Base-by-base conservation (phyloP, 192 early-diverging fungal genomes). In the Coemansia pectinata region DNA sequence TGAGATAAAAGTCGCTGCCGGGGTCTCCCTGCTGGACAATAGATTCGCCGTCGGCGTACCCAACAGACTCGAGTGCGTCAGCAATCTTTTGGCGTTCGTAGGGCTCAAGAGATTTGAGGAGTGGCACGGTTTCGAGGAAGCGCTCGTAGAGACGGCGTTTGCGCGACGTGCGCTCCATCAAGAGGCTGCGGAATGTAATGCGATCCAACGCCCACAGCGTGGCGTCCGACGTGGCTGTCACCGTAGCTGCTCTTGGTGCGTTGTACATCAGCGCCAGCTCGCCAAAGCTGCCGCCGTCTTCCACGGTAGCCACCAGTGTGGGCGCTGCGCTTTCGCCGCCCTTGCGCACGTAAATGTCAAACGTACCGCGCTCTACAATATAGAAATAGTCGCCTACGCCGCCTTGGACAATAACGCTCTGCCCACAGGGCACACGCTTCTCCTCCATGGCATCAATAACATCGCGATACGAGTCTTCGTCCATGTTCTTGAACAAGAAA, bases 191-290 rank as follows among this genome's bases (percentile, higher is more conserved):
- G 88, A 99, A 99, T 0, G 97, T 97, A 39, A 99, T 91, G 62
- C 97, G 92, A 81, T 99, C 97, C 42, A 99, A 75, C 3, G 97
- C 97, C 97, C 97, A 99, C 62, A 99, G 85, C 25, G 94, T 90
- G 17, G 90, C 84, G 50, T 93, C 88, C 6, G 88, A 87, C 0
- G 95, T 97, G 1, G 95, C 91, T 5, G 86, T 85, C n/a, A 99
- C 92, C 0, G 96, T 97, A 27, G 97, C 97, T 1, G 97, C 97
- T 41, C 97, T 89, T 14, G 97, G 97, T 10, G 95, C 96, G 72
- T 98, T 98, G 84, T 99, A 99, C 97, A 99, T 99, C 11, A 99
- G 87, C 41, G 97, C 97, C 58, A 99, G 87, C 84, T 99, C 96
- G 64, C 97, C 97, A 92, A 99, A 99, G 74, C 90, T 91, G 53